Evolutionary conservation across 176 grass and related monocot species (phyloP).

Genomic region (Calamus simplicifolius): DNA sequence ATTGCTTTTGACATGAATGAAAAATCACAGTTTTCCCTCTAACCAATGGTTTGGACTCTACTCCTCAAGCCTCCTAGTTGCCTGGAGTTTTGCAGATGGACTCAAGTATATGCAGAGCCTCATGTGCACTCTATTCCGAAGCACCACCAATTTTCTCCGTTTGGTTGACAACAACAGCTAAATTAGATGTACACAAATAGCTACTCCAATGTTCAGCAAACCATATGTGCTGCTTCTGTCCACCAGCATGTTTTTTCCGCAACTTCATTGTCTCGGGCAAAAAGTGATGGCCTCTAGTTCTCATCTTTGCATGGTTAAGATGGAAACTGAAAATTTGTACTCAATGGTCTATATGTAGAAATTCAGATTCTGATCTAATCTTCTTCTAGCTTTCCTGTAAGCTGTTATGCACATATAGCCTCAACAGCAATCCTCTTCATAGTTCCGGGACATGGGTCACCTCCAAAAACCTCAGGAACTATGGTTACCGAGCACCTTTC

Average conservation of each 20-base stretch:
- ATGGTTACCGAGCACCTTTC: slow-evolving; percentile 57
- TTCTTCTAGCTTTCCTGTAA: background rate
- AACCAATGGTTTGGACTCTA: no score
- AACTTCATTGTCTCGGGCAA: slow-evolving; percentile 43
- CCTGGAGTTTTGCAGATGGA: slow-evolving; percentile 25
- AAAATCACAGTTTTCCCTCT: no score
- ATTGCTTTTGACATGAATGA: no score
- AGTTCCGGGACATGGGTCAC: slow-evolving; percentile 82
- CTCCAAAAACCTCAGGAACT: slow-evolving; percentile 68
- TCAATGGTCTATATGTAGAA: slow-evolving; percentile 8
- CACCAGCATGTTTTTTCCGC: slow-evolving; percentile 32
- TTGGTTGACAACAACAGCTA: slow-evolving; percentile 4
- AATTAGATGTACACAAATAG: slow-evolving; percentile 1
- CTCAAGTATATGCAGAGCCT: slow-evolving; percentile 46
- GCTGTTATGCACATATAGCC: slow-evolving; percentile 48
- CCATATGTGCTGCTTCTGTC: slow-evolving; percentile 34
- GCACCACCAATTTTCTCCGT: slow-evolving; percentile 11
- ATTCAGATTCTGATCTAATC: slow-evolving; percentile 1
- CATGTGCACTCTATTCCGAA: slow-evolving; percentile 17
- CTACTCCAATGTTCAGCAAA: slow-evolving; percentile 18
- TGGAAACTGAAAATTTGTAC: slow-evolving; percentile 20
- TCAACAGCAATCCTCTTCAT: slow-evolving; percentile 84
- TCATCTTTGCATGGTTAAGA: background rate
- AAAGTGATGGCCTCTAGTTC: slow-evolving; percentile 23
- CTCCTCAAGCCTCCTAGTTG: no score